phyloP scores from a whole-genome alignment of 2,329 filamentous ascomycete species.

The Pestalotiopsis sp. region DNA sequence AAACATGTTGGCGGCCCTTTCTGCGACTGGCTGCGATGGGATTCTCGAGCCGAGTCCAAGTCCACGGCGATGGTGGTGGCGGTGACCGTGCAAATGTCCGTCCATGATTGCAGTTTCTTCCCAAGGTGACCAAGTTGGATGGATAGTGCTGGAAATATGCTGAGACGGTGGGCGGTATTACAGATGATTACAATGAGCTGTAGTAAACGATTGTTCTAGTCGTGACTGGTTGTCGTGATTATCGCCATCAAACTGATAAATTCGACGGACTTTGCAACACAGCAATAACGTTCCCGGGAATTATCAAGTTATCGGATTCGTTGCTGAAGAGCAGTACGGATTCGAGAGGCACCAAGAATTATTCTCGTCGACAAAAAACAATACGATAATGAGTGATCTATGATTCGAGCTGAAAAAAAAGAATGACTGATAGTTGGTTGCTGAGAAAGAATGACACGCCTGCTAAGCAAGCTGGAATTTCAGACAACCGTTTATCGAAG shows the following conservation, averaged over 20 bases:
- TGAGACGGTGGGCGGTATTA: background rate
- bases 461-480: conserved; percentile 52
- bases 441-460: conserved; percentile 59
- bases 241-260: background rate
- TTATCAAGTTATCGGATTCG: background rate
- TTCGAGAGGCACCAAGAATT: background rate
- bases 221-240: background rate
- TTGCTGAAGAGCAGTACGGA: background rate
- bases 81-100: conserved; percentile 13
- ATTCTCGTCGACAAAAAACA: conserved; percentile 1
- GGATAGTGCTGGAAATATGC: background rate
- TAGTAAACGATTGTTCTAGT: conserved; percentile 9
- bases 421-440: conserved; percentile 42
- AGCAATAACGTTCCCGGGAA: background rate
- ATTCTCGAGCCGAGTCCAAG: conserved; percentile 26
- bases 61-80: conserved; percentile 23
- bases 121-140: conserved; percentile 13
- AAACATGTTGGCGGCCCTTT: conserved; percentile 13
- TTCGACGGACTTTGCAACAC: background rate
- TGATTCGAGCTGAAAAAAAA: conserved; percentile 33
- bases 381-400: conserved; percentile 23
- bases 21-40: conserved; percentile 15
- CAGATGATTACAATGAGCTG: background rate
- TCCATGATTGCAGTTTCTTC: conserved; percentile 21
- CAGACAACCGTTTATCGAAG: conserved; percentile 38